A percentile compares a stretch with the other conserved stretches of the same genome.
Evolutionary conservation across 148 eudicot genomes (phyloP).

Genomic region (Arctostaphylos glauca): DNA sequence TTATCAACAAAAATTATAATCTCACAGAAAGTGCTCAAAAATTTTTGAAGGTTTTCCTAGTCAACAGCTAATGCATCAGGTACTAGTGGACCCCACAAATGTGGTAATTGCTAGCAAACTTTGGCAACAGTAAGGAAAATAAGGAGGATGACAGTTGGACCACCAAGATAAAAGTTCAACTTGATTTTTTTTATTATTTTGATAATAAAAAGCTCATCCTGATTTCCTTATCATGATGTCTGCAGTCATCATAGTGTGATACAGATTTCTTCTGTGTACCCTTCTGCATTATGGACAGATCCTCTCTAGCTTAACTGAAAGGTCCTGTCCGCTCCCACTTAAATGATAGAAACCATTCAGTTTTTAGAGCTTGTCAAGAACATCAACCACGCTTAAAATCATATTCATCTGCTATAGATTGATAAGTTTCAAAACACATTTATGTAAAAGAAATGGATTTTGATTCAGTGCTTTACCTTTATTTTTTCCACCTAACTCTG

Average conservation of each 20-base stretch:
- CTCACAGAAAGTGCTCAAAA: not conserved
- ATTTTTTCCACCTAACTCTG: no score
- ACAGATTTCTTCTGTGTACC: not conserved
- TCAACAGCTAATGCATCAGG: not conserved
- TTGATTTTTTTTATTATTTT: not conserved
- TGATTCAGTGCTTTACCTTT: no score
- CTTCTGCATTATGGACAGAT: not conserved
- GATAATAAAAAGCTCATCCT: not conserved
- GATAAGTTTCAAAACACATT: no score
- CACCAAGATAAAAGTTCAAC: not conserved
- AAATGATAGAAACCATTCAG: no score
- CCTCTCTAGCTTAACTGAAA: no score
- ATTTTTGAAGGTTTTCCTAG: not conserved
- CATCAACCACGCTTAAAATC: no score
- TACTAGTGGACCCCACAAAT: not conserved
- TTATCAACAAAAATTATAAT: not conserved
- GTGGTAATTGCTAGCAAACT: not conserved
- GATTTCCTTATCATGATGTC: not conserved
- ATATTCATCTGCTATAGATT: no score
- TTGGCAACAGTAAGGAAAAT: not conserved
- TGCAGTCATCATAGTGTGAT: not conserved
- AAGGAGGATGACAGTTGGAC: not conserved
- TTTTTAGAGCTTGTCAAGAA: no score
- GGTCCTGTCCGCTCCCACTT: no score
- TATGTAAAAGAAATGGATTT: no score